Percentiles rank a stretch among this genome's conserved stretches.
phyloP scores from a whole-genome alignment of 192 early-diverging fungal genomes.

The Umbelopsis vinacea region DNA sequence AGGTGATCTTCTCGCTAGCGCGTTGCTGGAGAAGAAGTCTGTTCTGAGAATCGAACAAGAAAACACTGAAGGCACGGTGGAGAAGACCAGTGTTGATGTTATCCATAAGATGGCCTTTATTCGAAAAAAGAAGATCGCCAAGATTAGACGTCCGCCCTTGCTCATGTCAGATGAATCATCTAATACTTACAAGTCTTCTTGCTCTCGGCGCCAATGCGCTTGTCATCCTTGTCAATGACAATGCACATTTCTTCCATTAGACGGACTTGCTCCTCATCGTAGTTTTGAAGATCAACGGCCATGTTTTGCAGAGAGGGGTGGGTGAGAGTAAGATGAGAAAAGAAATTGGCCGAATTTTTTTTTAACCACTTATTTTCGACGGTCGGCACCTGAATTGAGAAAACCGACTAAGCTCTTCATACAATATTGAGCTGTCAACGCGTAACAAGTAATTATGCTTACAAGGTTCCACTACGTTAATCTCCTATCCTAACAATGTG shows the following conservation, averaged over 20 bases:
- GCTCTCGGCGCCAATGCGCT: conserved; percentile 78
- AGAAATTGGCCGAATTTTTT: background rate
- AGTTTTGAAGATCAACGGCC: conserved; percentile 58
- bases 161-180: too few species aligned
- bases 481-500: too few species aligned
- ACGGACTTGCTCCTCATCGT: conserved; percentile 85
- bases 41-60: conserved; percentile 89
- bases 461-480: too few species aligned
- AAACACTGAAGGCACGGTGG: conserved; percentile 96
- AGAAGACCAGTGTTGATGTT: conserved; percentile 90
- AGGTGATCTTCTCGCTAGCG: conserved; percentile 96
- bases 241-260: conserved; percentile 99
- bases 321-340: conserved; percentile 3
- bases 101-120: conserved; percentile 89
- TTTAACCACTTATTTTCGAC: too few species aligned
- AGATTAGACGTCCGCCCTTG: background rate
- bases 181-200: conserved; percentile 88
- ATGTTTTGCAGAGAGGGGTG: conserved; percentile 40
- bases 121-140: background rate
- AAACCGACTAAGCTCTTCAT: too few species aligned
- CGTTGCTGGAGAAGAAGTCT: conserved; percentile 94
- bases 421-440: too few species aligned
- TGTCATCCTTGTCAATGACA: conserved; percentile 86
- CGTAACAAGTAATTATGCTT: too few species aligned
- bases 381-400: too few species aligned